Conservation (phyloP, 2,329 filamentous ascomycete genomes). For the Sporothrix curviconia region DNA sequence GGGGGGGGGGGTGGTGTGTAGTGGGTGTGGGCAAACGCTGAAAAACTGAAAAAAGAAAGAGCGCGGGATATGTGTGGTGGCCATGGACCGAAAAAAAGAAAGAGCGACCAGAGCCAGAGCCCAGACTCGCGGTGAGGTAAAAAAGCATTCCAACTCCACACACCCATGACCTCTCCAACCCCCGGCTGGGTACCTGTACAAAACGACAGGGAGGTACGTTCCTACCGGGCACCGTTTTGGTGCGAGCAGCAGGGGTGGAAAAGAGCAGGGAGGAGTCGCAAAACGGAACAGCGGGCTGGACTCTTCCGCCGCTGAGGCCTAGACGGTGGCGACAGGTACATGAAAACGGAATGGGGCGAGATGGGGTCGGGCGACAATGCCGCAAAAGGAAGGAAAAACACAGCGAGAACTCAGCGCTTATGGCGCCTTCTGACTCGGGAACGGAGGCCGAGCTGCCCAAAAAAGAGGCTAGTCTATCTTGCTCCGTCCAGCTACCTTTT, state of each 20-base stretch:
- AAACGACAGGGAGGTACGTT: slow-evolving; percentile 17
- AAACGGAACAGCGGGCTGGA: not conserved
- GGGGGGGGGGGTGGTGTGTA: slow-evolving; percentile 6
- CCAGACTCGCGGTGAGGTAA: slow-evolving; percentile 23
- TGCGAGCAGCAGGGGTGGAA: slow-evolving; percentile 6
- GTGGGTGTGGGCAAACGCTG: slow-evolving; percentile 8
- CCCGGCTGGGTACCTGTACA: slow-evolving; percentile 18
- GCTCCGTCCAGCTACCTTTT: too few species aligned
- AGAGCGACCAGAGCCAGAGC: slow-evolving; percentile 5
- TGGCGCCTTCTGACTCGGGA: too few species aligned
- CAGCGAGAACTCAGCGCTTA: too few species aligned
- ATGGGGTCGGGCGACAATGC: slow-evolving; percentile 11
- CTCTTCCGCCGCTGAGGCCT: slow-evolving; percentile 1
- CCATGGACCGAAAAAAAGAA: slow-evolving; percentile 15
- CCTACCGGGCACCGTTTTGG: slow-evolving; percentile 9
- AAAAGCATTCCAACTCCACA: slow-evolving; percentile 14
- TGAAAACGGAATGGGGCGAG: not conserved
- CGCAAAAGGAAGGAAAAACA: too few species aligned
- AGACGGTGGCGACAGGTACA: not conserved
- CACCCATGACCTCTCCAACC: slow-evolving; percentile 12
- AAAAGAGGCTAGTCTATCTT: too few species aligned
- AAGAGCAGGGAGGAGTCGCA: not conserved
- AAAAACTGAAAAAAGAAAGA: slow-evolving; percentile 9
- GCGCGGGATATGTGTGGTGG: slow-evolving; percentile 19
- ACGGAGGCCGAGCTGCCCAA: too few species aligned